Evolutionary conservation across 2,329 filamentous ascomycete species (phyloP), one percentile per base, ranked within the genome.

Genomic region (Neocatenulostroma microsporum): DNA sequence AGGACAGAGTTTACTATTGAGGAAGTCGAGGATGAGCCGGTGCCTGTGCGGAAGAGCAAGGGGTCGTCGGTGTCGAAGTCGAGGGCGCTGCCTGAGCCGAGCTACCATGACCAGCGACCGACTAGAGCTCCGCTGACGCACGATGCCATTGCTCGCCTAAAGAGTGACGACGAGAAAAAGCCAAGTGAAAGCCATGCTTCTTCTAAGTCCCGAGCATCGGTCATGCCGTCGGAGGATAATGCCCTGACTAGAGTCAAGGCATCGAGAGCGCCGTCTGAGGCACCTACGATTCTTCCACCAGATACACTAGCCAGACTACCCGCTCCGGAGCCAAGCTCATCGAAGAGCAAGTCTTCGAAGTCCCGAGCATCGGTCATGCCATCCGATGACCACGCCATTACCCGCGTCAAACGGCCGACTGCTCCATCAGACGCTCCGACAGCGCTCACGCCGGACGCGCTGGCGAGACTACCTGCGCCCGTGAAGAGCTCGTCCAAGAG

Each of bases 1-100:
- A n/a, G n/a, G n/a, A n/a, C 20, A 11, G 31, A 34, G 21, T 34
- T 17, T 10, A 34, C 13, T 12, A 8, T 34, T 14, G 31, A 34
- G 21, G 31, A 34, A 12, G 11, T 34, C 7, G 4, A 17, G n/a
- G 13, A 25, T 26, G 20, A 34, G 4, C 31, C n/a, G n/a, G n/a
- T n/a, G n/a, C n/a, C n/a, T n/a, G n/a, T n/a, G n/a, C n/a, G n/a
- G 18, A 34, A 20, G 18, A 7, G 11, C 14, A 25, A 26, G 32
- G 17, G 20, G n/a, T n/a, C n/a, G n/a, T n/a, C n/a, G n/a, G n/a
- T n/a, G n/a, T n/a, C n/a, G n/a, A n/a, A n/a, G n/a, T n/a, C n/a
- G n/a, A n/a, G n/a, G n/a, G n/a, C n/a, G n/a, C n/a, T n/a, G n/a
- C n/a, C n/a, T n/a, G n/a, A n/a, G n/a, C n/a, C n/a, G n/a, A n/a